Conservation (phyloP, 73 alveolate genomes). For the Paramecium tetraurelia region DNA sequence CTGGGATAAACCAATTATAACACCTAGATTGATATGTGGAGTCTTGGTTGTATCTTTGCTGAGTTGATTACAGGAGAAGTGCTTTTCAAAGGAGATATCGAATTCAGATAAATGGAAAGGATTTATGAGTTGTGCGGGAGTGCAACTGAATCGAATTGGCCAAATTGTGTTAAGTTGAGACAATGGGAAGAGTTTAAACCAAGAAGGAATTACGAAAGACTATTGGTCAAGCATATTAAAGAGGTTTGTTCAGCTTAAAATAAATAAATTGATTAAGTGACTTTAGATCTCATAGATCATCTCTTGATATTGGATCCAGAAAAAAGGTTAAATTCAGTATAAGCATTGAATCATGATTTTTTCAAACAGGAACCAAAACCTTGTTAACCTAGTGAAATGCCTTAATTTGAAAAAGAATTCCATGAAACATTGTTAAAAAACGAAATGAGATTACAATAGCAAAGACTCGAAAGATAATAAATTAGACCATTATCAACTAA, state of each 20-base stretch:
- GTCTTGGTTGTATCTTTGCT: constrained; percentile 93
- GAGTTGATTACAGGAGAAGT: constrained; percentile 83
- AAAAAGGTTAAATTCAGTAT: constrained; percentile 86
- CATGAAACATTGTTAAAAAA: constrained; percentile 91
- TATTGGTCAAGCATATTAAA: constrained; percentile 70
- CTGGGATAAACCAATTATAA: constrained; percentile 56
- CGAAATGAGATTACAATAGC: constrained; percentile 77
- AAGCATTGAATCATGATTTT: constrained; percentile 88
- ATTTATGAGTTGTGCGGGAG: constrained; percentile 94
- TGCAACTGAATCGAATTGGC: constrained; percentile 90
- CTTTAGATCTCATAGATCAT: constrained; percentile 83
- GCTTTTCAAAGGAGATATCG: constrained; percentile 83
- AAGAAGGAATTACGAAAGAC: constrained; percentile 70
- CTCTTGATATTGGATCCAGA: constrained; percentile 87
- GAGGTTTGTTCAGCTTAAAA: constrained; percentile 62
- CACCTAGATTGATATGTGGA: constrained; percentile 86
- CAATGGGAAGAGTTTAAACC: constrained; percentile 77
- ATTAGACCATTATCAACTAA: background rate
- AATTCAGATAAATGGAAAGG: constrained; percentile 82
- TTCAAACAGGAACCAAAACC: constrained; percentile 82
- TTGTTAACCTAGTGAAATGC: constrained; percentile 71
- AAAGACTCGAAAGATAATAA: background rate
- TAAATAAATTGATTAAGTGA: constrained; percentile 64
- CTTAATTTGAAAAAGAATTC: constrained; percentile 81
- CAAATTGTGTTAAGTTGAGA: constrained; percentile 78